Percentiles rank a stretch among this genome's conserved stretches.
phyloP scores from a whole-genome alignment of 805 yeast genomes.

The Wickerhamiella vanderwaltii region DNA sequence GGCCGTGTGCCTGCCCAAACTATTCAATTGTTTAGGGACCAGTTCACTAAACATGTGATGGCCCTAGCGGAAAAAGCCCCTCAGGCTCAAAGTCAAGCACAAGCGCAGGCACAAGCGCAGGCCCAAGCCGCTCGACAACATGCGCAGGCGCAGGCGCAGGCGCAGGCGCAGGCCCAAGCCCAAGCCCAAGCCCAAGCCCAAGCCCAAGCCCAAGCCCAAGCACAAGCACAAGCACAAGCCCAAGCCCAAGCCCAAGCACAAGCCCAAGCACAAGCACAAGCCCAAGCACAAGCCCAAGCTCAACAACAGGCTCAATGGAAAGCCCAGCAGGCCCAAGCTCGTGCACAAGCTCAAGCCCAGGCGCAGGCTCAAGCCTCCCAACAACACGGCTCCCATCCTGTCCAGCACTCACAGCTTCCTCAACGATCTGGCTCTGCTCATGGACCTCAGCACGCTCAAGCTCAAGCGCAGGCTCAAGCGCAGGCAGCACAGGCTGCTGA shows the following conservation, averaged over 20 bases:
- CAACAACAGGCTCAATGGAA: slow-evolving; percentile 19
- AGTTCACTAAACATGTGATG: slow-evolving; percentile 22
- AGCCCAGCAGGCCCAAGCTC: slow-evolving; percentile 18
- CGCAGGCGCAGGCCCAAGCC: slow-evolving; percentile 15
- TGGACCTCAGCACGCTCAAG: slow-evolving; percentile 12
- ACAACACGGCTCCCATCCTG: slow-evolving; percentile 13
- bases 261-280: slow-evolving; percentile 16
- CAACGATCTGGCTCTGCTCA: slow-evolving; percentile 14
- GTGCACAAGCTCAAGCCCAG: slow-evolving; percentile 18
- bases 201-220: slow-evolving; percentile 15
- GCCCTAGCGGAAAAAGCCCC: slow-evolving; percentile 26
- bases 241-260: slow-evolving; percentile 17
- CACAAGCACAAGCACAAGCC: slow-evolving; percentile 15
- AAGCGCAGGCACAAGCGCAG: slow-evolving; percentile 18
- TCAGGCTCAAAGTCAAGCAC: slow-evolving; percentile 24
- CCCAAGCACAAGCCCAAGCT: slow-evolving; percentile 18
- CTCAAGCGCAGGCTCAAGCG: slow-evolving; percentile 11
- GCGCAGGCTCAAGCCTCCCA: slow-evolving; percentile 12
- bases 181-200: slow-evolving; percentile 17
- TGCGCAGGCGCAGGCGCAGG: slow-evolving; percentile 16
- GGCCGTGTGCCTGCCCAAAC: slow-evolving; percentile 23
- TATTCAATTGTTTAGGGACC: slow-evolving; percentile 21
- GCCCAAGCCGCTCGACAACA: slow-evolving; percentile 14
- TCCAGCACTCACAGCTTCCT: no score
- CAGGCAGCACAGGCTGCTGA: neutral